Percentiles rank a stretch among this genome's conserved stretches.
phyloP scores from a whole-genome alignment of 257 asterid species.

The Salvia splendens region DNA sequence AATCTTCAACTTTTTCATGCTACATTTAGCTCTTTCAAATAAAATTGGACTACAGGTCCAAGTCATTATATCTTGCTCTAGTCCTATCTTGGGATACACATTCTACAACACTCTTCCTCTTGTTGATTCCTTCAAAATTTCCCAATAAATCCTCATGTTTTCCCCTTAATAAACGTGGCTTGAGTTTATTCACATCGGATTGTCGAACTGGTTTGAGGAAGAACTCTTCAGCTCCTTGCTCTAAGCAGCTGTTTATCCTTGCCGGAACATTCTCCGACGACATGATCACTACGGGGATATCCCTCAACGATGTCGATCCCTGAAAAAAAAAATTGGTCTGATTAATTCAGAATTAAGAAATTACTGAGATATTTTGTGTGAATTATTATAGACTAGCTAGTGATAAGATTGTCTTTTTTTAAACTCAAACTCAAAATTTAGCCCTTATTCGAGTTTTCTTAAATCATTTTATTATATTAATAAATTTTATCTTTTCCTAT shows the following conservation, averaged over 20 bases:
- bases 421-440: no score
- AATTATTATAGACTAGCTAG: no score
- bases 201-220: slow-evolving; percentile 51
- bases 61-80: slow-evolving; percentile 41
- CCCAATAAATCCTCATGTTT: slow-evolving; percentile 22
- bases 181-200: slow-evolving; percentile 48
- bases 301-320: slow-evolving; percentile 45
- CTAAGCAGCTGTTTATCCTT: slow-evolving; percentile 53
- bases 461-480: no score
- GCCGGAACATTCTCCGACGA: slow-evolving; percentile 63
- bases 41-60: slow-evolving; percentile 24
- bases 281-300: slow-evolving; percentile 67
- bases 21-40: neutral
- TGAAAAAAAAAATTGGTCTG: slow-evolving; percentile 10
- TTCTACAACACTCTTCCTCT: slow-evolving; percentile 44
- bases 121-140: slow-evolving; percentile 22
- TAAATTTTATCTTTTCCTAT: no score
- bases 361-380: no score
- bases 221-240: slow-evolving; percentile 56
- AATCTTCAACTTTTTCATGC: neutral
- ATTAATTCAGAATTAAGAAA: no score
- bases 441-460: no score
- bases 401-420: no score
- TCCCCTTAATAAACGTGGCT: slow-evolving; percentile 47
- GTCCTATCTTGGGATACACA: slow-evolving; percentile 44